Evolutionary conservation across 441 rosid genomes (phyloP).

Genomic region (Manihot esculenta): DNA sequence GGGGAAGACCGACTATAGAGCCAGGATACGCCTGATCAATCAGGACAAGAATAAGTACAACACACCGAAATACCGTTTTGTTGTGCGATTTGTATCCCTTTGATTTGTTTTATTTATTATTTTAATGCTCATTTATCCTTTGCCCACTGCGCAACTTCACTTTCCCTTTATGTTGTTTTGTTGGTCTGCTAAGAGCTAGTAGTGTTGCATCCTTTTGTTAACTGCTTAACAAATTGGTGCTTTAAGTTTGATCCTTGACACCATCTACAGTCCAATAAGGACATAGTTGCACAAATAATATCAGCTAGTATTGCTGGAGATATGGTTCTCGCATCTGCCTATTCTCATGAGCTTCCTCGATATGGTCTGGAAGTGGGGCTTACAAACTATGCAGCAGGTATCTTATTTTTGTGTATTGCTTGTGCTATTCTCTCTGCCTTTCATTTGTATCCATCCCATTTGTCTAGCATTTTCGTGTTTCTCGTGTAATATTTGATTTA

Average conservation of each 20-base stretch:
- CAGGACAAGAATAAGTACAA: slow-evolving; percentile 96
- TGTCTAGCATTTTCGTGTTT: background rate
- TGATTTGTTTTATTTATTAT: background rate
- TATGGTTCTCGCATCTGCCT: slow-evolving; percentile 75
- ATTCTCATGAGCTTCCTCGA: slow-evolving; percentile 71
- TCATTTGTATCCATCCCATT: background rate
- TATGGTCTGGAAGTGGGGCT: slow-evolving; percentile 89
- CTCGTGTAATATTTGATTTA: background rate
- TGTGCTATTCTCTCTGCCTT: background rate
- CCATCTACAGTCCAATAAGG: slow-evolving; percentile 69
- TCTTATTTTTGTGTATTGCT: background rate
- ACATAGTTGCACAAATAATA: slow-evolving; percentile 70
- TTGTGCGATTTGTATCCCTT: slow-evolving; percentile 73
- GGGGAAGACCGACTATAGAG: slow-evolving; percentile 93
- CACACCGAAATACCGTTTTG: slow-evolving; percentile 86
- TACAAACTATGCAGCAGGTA: slow-evolving; percentile 90
- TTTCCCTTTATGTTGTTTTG: too few species aligned
- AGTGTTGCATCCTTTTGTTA: background rate
- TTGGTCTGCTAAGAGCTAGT: background rate
- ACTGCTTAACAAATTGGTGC: background rate
- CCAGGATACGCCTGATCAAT: slow-evolving; percentile 84
- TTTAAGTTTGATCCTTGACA: background rate
- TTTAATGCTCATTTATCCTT: background rate
- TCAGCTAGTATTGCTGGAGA: slow-evolving; percentile 85
- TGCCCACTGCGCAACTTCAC: too few species aligned